Base-by-base conservation (phyloP, 2,329 filamentous ascomycete genomes). In the Fusarium oxysporum region DNA sequence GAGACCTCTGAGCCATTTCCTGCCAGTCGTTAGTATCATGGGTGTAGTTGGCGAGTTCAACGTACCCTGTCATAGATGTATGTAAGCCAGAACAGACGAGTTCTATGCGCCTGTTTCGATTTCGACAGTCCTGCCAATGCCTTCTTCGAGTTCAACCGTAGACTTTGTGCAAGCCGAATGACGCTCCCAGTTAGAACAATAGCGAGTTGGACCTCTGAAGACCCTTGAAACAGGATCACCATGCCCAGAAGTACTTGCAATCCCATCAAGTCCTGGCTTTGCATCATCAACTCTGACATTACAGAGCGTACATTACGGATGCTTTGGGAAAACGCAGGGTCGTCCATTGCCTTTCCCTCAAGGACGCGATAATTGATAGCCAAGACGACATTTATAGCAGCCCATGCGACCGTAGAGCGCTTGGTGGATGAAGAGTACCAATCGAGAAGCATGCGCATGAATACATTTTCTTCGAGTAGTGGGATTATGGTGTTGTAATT, bases 61-160 rank as follows among this genome's bases (percentile, higher is more conserved):
- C 65, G 3, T 58, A 70, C 75, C 30, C 69, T 81, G 30, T 83
- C 82, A 25, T 83, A 71, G 5, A 76, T 69, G 28, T 83, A 83
- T 8, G 78, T 75, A 13, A 83, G 73, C 82, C 81, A 83, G 58
- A 83, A 83, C 12, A 83, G 43, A 10, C 80, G 79, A 14, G 68
- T 54, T 45, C 81, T 78, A 11, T 81, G 79, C 5, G 75, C 62
- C 12, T 61, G 56, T 1, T 62, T 72, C 1, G 60, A 38, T 10
- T 30, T 48, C 6, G 65, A 35, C 1, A 68, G 32, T 1, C 62
- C 65, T 19, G 21, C 13, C 2, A 60, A 17, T 14, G 57, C 47
- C 19, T 70, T 33, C 8, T 70, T 75, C 8, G 81, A 79, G 37
- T 82, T 79, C 25, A 83, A 57, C 1, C 73, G 65, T 23, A 83